Evolutionary conservation across 768 basidiomycete genomes (phyloP).

Genomic region (Lactarius sanguifluus): DNA sequence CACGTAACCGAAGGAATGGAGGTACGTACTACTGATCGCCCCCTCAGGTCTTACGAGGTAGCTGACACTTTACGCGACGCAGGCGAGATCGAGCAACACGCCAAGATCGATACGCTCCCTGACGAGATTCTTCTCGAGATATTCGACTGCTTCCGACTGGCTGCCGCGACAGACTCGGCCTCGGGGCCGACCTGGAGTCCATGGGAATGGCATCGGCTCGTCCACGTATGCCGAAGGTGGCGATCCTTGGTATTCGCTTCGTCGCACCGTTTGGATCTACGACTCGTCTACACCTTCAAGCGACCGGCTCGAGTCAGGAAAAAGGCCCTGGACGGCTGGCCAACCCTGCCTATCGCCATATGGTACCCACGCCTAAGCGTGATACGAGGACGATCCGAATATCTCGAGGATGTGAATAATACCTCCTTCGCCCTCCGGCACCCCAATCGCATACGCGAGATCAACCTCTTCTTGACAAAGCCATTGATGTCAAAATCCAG

Average conservation of each 20-base stretch:
- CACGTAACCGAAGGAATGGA: background rate
- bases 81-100: background rate
- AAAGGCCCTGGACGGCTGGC: background rate
- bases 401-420: conserved; percentile 4
- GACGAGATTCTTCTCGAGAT: background rate
- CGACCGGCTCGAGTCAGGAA: background rate
- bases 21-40: background rate
- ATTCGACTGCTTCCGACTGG: background rate
- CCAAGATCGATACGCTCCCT: background rate
- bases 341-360: conserved; percentile 17
- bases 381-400: background rate
- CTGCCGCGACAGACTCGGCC: background rate
- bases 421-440: background rate
- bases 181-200: background rate
- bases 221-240: conserved; percentile 8
- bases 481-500: background rate
- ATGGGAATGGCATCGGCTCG: background rate
- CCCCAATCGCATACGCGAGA: conserved; percentile 7
- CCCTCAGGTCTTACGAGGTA: background rate
- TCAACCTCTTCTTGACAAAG: conserved; percentile 3
- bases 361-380: background rate
- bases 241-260: background rate
- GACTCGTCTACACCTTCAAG: background rate
- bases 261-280: background rate
- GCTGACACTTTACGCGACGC: background rate